Base-by-base conservation (phyloP, 768 basidiomycete genomes). In the Kwoniella heveanensis region DNA sequence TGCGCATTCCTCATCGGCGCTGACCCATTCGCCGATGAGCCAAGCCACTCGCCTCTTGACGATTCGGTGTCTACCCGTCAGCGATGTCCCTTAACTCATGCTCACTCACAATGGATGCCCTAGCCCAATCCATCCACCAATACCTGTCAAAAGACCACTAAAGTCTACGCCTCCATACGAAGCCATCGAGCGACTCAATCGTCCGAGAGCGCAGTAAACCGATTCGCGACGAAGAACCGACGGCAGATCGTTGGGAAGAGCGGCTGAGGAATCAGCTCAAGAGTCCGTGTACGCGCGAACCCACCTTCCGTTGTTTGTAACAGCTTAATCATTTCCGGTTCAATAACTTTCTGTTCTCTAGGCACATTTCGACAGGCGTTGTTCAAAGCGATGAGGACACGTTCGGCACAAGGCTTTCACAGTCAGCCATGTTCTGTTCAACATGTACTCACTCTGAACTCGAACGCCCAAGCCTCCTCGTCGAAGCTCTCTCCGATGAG, bases 41-140 rank as follows among this genome's bases (percentile, higher is more conserved):
- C 93, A 96, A 0, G 94, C 92, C 67, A 97, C 89, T 30, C 94
- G 86, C n/a, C 92, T 86, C 79, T 97, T 95, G 65, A 98, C 86
- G 57, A 98, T 90, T 0, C 90, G 89, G 76, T 89, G 92, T 61
- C 93, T 95, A 60, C 27, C 46, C 10, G 44, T 69, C 49, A 69
- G 66, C 57, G 29, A 10, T 12, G n/a, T 2, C 37, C 51, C 36
- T 52, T 19, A 29, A 49, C 6, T 12, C 22, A 12, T n/a, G 22
- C n/a, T 3, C 25, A 65, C 65, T 59, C 30, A 76, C 72, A 73
- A 39, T 47, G 74, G 74, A 19, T 70, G 44, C 0, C 60, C 62
- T 47, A 64, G 65, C 7, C 66, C 62, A 5, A 74, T 60, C 74
- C 74, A 76, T 2, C 46, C 51, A 10, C 62, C 61, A 2, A 65